Conservation (phyloP, 148 eudicot species). For the Rhododendron ferrugineum region DNA sequence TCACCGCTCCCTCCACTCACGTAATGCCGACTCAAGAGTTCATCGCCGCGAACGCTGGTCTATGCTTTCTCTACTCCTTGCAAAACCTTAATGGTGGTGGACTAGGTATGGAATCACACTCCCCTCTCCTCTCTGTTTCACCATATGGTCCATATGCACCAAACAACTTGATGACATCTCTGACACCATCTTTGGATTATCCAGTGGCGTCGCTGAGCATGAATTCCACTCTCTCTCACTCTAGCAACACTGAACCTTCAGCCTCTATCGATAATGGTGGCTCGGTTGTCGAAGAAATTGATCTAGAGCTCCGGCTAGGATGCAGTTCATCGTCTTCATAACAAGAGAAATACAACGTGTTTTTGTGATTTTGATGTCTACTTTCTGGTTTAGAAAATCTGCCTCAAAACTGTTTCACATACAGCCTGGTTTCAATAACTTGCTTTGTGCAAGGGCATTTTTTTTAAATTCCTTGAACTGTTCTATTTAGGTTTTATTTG, state of each 20-base stretch:
- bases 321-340: slow-evolving; percentile 7
- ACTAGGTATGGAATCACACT: slow-evolving; percentile 9
- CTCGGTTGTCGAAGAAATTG: slow-evolving; percentile 26
- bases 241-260: slow-evolving; percentile 26
- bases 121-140: slow-evolving; percentile 12
- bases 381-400: slow-evolving; percentile 4
- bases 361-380: neutral
- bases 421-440: neutral
- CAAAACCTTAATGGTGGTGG: slow-evolving; percentile 21
- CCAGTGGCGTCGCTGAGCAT: slow-evolving; percentile 9
- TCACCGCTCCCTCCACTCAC: slow-evolving; percentile 4
- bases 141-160: neutral
- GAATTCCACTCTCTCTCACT: slow-evolving; percentile 14
- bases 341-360: neutral
- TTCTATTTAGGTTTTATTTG: neutral
- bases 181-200: neutral
- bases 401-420: neutral
- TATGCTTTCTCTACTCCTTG: slow-evolving; percentile 31
- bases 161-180: slow-evolving; percentile 4
- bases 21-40: slow-evolving; percentile 26
- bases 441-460: neutral
- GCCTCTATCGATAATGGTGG: neutral
- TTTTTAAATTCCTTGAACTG: neutral
- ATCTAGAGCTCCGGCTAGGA: slow-evolving; percentile 39
- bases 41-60: slow-evolving; percentile 19